Base-by-base conservation (phyloP, 106 monocot genomes). In the Dioscorea alata region DNA sequence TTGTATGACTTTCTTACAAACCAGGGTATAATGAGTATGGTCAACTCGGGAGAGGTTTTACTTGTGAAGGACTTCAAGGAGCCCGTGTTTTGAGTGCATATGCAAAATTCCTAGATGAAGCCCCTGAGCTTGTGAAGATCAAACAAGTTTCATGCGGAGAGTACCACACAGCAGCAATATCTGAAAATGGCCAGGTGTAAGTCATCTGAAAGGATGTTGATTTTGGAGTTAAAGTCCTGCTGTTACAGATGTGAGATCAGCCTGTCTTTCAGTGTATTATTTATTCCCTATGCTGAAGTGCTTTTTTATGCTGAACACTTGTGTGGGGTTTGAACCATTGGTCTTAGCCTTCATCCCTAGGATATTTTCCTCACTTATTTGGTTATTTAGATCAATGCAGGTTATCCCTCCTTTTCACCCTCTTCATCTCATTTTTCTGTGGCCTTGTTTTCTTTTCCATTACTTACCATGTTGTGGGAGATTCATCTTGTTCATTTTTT, bases 11-110 rank as follows among this genome's bases (percentile, higher is more conserved):
- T 84, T 78, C 70, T 83, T 42, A 52, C 63, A 70, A 80, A 92
- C 77, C 88, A 99, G 99, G 99, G 79, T 93, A 93, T 68, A 99
- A 99, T 88, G 99, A 99, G 75, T 90, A 85, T 79, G 93, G 99
- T 69, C 93, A 99, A 69, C 92, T 93, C 73, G 99, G 99, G 34
- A 93, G 93, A 88, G 99, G 99, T 79, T 60, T 88, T 84, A 93
- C 93, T 74, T 93, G 73, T 90, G 93, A 99, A 89, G 93, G 99
- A 60, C 76, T 99, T 28, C 99, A 99, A 70, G 77, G 85, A 85
- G 79, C 93, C 71, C 79, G 79, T 34, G 51, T 93, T 33, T 67
- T 99, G 75, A 84, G 75, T 83, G 90, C 87, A 64, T 99, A 83
- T 84, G 85, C 85, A 59, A 93, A 72, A 73, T 99, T 85, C 76